These are phyloP conservation scores for Trametes sanguinea DNA, from an alignment of 768 basidiomycete species.

Conservation along the genomic window DNA sequence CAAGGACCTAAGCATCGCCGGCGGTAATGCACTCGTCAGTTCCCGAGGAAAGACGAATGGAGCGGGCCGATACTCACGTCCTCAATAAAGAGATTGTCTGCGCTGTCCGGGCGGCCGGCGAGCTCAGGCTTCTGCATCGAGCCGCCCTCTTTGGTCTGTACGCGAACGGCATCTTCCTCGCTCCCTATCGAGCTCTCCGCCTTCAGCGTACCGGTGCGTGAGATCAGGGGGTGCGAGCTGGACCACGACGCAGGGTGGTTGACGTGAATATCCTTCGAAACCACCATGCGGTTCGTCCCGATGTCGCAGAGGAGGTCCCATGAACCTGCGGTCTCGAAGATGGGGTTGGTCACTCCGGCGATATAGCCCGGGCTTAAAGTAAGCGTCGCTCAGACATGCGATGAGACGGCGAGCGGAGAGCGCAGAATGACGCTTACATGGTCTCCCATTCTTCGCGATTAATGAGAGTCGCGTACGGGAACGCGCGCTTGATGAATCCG, in stretches of 20 bases:
- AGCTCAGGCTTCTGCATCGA: constrained; percentile 51
- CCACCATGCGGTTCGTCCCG: constrained; percentile 80
- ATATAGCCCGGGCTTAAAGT: constrained; percentile 80
- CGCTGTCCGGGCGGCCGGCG: constrained; percentile 55
- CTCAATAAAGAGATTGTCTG: constrained; percentile 89
- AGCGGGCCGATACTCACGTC: constrained; percentile 63
- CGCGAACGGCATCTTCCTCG: constrained; percentile 72
- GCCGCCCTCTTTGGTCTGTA: constrained; percentile 53
- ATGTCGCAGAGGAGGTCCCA: constrained; percentile 97
- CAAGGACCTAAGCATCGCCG: constrained; percentile 57
- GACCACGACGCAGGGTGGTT: constrained; percentile 44
- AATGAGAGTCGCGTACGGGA: constrained; percentile 91
- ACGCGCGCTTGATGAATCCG: constrained; percentile 89
- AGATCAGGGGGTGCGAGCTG: constrained; percentile 41
- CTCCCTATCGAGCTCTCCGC: constrained; percentile 62
- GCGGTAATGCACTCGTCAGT: background rate
- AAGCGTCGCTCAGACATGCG: background rate
- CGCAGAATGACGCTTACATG: constrained; percentile 54
- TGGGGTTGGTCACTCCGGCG: constrained; percentile 96
- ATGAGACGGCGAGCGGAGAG: background rate
- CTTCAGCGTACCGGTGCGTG: constrained; percentile 63
- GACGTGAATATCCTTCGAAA: constrained; percentile 80
- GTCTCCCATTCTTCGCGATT: constrained; percentile 89
- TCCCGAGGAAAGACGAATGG: background rate
- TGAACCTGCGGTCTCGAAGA: constrained; percentile 81